A percentile compares a stretch with the other conserved stretches of the same genome.
Conservation (phyloP, 2,329 filamentous ascomycete species). For the Ilyonectria mors-panacis region DNA sequence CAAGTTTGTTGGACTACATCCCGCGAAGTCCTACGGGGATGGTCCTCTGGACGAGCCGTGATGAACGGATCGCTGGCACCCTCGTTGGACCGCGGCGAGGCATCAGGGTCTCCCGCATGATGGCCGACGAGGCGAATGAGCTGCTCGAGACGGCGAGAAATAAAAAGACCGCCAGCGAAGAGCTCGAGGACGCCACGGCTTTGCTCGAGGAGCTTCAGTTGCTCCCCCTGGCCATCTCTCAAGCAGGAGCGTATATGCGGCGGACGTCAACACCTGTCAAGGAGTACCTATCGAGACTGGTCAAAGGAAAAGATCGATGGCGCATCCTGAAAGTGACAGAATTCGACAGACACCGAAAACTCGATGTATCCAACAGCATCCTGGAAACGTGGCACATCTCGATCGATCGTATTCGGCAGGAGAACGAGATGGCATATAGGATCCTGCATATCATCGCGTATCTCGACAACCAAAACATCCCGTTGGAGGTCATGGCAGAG, state of each 20-base stretch:
- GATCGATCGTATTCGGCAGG: constrained; percentile 49
- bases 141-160: constrained; percentile 16
- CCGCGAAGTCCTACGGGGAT: constrained; percentile 46
- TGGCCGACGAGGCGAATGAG: constrained; percentile 27
- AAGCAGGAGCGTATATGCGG: constrained; percentile 52
- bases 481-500: constrained; percentile 44
- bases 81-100: constrained; percentile 43
- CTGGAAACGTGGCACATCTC: constrained; percentile 54
- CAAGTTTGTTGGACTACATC: constrained; percentile 40
- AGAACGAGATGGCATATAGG: constrained; percentile 45
- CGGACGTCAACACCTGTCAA: constrained; percentile 41
- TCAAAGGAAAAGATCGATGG: constrained; percentile 42
- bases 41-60: constrained; percentile 53
- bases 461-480: constrained; percentile 52
- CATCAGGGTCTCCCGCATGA: constrained; percentile 47
- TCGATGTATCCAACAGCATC: constrained; percentile 50
- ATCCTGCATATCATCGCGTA: constrained; percentile 52
- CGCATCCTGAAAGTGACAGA: constrained; percentile 38
- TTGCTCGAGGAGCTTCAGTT: constrained; percentile 46
- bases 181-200: not conserved
- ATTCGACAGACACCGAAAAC: constrained; percentile 48
- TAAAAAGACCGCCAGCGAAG: not conserved
- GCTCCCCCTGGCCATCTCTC: constrained; percentile 52
- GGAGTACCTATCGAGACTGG: constrained; percentile 47
- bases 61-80: constrained; percentile 45